These are phyloP conservation scores for Albophoma yamanashiensis DNA, from an alignment of 2,329 filamentous ascomycete genomes.

Conservation along the genomic window DNA sequence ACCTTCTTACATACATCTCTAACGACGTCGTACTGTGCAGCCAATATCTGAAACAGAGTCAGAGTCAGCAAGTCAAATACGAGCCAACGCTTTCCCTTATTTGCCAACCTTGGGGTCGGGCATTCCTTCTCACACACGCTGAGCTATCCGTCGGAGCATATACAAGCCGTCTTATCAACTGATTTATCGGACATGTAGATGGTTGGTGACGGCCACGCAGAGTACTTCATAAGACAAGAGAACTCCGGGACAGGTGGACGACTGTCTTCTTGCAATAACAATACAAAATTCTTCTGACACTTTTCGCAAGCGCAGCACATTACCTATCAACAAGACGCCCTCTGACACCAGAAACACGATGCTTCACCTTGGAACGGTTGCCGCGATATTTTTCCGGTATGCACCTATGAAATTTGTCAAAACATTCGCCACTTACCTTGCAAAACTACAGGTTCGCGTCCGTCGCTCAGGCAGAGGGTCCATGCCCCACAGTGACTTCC, in stretches of 20 bases:
- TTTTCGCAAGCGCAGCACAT: too few relatives aligned
- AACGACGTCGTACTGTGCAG: not conserved
- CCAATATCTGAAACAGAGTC: not conserved
- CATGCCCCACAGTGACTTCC: not conserved
- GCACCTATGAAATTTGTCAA: not conserved
- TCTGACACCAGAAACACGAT: not conserved
- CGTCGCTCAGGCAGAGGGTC: not conserved
- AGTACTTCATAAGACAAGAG: not conserved
- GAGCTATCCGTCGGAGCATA: not conserved
- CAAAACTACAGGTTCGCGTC: not conserved
- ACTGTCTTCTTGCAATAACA: not conserved
- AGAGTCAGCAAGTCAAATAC: not conserved
- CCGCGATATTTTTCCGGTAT: not conserved
- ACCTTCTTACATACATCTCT: not conserved
- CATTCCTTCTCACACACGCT: not conserved
- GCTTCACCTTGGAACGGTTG: not conserved
- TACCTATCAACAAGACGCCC: not conserved
- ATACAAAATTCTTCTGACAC: too few relatives aligned
- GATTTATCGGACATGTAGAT: not conserved
- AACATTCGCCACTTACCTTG: not conserved
- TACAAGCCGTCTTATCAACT: not conserved
- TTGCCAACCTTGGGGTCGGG: not conserved
- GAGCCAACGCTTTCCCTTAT: not conserved
- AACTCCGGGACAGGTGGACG: not conserved
- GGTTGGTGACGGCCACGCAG: not conserved